Evolutionary conservation across 257 asterid genomes (phyloP).

Genomic region (Cinchona pubescens): DNA sequence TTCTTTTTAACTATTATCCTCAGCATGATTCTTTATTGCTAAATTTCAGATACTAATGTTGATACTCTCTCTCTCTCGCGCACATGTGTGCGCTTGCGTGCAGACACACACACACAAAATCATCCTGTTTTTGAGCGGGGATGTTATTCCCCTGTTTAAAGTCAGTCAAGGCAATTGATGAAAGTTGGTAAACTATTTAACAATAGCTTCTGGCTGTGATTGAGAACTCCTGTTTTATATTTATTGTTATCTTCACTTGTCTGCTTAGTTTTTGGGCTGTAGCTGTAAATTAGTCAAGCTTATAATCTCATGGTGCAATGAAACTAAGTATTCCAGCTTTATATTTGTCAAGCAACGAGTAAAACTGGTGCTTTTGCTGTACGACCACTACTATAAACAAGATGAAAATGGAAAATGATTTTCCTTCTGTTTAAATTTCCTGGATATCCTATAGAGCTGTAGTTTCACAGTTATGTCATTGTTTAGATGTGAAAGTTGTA

Average conservation of each 20-base stretch:
- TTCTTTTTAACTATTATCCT: not conserved
- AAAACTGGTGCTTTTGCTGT: not conserved
- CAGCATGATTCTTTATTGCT: not conserved
- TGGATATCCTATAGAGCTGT: not conserved
- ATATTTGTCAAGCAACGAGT: not conserved
- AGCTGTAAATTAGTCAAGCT: not conserved
- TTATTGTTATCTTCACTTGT: too few relatives aligned
- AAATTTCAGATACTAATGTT: not conserved
- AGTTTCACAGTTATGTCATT: not conserved
- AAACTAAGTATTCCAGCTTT: not conserved
- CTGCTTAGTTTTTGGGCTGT: not conserved
- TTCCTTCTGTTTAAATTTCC: not conserved
- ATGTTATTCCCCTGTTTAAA: not conserved
- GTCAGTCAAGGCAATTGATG: not conserved
- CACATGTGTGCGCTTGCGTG: too few relatives aligned
- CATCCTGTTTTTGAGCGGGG: not conserved
- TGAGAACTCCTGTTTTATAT: too few relatives aligned
- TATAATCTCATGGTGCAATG: not conserved
- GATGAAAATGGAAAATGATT: not conserved
- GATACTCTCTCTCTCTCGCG: not conserved
- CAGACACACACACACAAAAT: not conserved
- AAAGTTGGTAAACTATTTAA: not conserved
- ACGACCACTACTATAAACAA: too few relatives aligned
- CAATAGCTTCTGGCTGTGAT: not conserved
- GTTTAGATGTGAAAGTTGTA: too few relatives aligned